Base-by-base conservation (phyloP, 164 flowering plant species). In the Pachysandra terminalis region DNA sequence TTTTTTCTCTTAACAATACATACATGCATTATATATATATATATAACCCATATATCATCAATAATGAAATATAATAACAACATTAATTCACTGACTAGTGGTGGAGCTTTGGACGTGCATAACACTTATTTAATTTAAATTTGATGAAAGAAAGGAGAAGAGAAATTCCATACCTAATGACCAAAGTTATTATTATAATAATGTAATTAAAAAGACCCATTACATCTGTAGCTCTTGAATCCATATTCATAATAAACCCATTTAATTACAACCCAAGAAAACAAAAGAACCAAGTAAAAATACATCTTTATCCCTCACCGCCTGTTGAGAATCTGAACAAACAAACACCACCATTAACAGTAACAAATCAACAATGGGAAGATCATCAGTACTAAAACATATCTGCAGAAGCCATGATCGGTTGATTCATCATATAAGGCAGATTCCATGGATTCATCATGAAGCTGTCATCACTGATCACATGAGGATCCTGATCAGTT, bases 371-470 rank as follows among this genome's bases (percentile, higher is more conserved):
- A 61, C 67, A 49, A 45, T 32, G 19, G 27, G 51, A 16, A 13
- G 13, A 13, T 51, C 37, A 73, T 74, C 64, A 82, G 74, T 72
- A 81, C 70, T 70, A 81, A 69, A 83, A 74, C 56, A 77, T 68
- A 57, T 86, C 84, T 19, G 83, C 76, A 72, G 83, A 69, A 27
- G 87, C 85, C 84, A 81, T 78, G 74, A 86, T 82, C 13, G 82
- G 86, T 45, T 82, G 89, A 64, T 78, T 82, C 5, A 78, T 82
- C 5, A 78, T 60, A 67, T 71, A 82, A 22, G 65, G 8, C 70
- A 3, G 19, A 65, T 76, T 81, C 78, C 78, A 68, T 12, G 80
- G 81, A 55, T 80, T 81, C 73, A 84, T 81, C 73, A 84, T 65
- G 68, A 75, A 75, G 32, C 56, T 23, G 27, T 80, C 69, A 57